A percentile compares a stretch with the other conserved stretches of the same genome.
Evolutionary conservation across 2,329 filamentous ascomycete genomes (phyloP).

Genomic region (Epichloe festucae): DNA sequence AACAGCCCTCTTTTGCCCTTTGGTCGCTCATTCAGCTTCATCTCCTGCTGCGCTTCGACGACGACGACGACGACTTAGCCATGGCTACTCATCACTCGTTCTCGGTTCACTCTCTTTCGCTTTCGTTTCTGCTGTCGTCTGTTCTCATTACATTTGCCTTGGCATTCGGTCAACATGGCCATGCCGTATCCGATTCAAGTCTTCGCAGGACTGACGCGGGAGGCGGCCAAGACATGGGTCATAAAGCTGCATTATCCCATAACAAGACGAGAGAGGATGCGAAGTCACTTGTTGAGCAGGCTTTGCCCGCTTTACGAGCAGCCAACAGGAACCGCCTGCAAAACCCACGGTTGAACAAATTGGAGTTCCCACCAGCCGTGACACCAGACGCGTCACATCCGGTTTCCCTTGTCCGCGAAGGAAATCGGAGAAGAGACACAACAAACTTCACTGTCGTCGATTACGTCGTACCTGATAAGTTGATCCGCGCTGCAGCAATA

Average conservation of each 20-base stretch:
- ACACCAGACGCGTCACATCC: too few species aligned
- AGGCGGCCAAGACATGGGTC: background rate
- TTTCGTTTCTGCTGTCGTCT: background rate
- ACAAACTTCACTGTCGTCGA: background rate
- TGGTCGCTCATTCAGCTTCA: background rate
- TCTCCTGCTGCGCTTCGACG: background rate
- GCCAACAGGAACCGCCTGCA: background rate
- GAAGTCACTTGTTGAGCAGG: background rate
- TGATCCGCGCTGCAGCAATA: background rate
- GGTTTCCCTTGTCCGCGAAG: background rate
- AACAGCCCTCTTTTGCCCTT: background rate
- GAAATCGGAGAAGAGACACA: background rate
- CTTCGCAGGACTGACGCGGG: too few species aligned
- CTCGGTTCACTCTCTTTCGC: background rate
- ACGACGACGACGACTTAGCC: background rate
- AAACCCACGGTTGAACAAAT: background rate
- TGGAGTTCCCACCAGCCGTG: background rate
- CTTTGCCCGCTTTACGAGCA: background rate
- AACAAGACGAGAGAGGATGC: background rate
- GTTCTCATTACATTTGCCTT: background rate
- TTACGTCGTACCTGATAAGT: background rate
- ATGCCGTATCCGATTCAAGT: too few species aligned
- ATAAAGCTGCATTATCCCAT: background rate
- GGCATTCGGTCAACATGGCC: background rate
- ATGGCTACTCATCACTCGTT: background rate